phyloP scores from a whole-genome alignment of 805 yeast genomes.

The Sporopachydermia lactativora region DNA sequence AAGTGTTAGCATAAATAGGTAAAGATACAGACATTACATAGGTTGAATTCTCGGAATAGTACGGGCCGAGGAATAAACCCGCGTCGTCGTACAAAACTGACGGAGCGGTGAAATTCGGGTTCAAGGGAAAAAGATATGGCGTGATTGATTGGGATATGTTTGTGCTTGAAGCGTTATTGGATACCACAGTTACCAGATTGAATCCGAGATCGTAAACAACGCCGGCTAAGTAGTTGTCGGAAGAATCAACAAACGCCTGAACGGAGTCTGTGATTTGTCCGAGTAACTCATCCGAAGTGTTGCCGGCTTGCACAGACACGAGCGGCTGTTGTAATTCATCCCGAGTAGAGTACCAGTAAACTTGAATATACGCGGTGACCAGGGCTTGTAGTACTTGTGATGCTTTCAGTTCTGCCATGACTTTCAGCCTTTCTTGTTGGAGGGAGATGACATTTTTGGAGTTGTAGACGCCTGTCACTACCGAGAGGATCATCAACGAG shows the following conservation, averaged over 20 bases:
- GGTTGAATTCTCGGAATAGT: constrained; percentile 24
- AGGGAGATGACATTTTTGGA: constrained; percentile 43
- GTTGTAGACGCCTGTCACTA: constrained; percentile 56
- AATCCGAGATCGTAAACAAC: constrained; percentile 51
- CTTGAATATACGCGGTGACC: constrained; percentile 50
- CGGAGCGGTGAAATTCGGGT: constrained; percentile 30
- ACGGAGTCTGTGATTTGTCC: constrained; percentile 18
- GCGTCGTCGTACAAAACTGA: constrained; percentile 25
- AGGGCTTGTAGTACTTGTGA: constrained; percentile 64
- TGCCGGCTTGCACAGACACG: constrained; percentile 57
- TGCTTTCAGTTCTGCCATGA: constrained; percentile 70
- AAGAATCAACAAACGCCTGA: constrained; percentile 37
- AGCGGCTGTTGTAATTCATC: constrained; percentile 49
- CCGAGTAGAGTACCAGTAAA: constrained; percentile 46
- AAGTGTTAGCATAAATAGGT: constrained; percentile 62
- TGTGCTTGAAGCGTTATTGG: constrained; percentile 26
- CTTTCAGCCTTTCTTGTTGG: constrained; percentile 57
- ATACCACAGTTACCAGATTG: constrained; percentile 29
- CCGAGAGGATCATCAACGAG: constrained; percentile 58
- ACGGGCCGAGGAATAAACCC: constrained; percentile 59
- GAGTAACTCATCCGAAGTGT: constrained; percentile 16
- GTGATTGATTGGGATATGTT: constrained; percentile 13
- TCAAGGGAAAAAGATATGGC: constrained; percentile 33
- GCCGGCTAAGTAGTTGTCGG: constrained; percentile 49
- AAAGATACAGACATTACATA: constrained; percentile 63